Conservation (phyloP, 208 protist genomes). For the Polymyxa betae region DNA sequence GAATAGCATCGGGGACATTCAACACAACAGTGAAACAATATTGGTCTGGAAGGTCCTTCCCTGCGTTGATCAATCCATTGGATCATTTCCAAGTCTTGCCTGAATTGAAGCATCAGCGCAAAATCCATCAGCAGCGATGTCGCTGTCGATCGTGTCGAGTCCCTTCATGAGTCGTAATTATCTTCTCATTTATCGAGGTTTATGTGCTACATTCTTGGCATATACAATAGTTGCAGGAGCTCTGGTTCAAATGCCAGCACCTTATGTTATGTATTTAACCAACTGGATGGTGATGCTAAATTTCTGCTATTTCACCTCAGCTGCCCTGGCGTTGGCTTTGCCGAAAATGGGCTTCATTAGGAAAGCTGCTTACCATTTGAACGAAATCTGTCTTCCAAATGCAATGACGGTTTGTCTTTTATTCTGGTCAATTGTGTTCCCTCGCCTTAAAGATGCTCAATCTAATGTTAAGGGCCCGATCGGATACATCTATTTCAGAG, state of each 20-base stretch:
- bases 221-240: background rate
- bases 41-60: too few relatives aligned
- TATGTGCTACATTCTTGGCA: background rate
- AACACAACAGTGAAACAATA: too few relatives aligned
- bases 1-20: too few relatives aligned
- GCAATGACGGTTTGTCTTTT: background rate
- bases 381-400: slow-evolving; percentile 29
- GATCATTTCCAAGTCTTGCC: too few relatives aligned
- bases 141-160: background rate
- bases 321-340: background rate
- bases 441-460: background rate
- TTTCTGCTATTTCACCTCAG: background rate
- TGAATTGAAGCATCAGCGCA: too few relatives aligned
- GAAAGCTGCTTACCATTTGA: background rate
- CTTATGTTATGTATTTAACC: slow-evolving; percentile 31
- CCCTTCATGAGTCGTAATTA: background rate
- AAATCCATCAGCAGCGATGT: too few relatives aligned
- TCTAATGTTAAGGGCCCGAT: too few relatives aligned
- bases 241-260: background rate
- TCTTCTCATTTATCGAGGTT: background rate
- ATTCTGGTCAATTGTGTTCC: background rate
- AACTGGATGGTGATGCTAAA: slow-evolving; percentile 4
- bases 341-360: too few relatives aligned
- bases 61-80: too few relatives aligned
- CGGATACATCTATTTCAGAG: background rate